phyloP scores from a whole-genome alignment of 441 rosid species.

The Gossypium schwendimanii region DNA sequence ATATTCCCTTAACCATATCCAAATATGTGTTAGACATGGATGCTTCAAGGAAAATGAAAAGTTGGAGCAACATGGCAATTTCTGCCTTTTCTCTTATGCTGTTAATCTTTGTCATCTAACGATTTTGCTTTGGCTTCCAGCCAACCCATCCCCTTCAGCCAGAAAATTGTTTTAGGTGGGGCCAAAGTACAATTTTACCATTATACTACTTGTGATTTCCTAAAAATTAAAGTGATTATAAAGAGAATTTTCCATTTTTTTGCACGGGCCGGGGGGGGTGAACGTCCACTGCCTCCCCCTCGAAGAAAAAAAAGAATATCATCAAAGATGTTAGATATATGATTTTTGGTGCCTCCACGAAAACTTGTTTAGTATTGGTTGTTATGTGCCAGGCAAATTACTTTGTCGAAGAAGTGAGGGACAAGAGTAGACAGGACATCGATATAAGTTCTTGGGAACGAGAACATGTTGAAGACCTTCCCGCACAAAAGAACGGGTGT shows the following conservation, averaged over 20 bases:
- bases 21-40: no score
- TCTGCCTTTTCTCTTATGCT: background rate
- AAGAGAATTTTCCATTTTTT: no score
- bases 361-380: conserved; percentile 20
- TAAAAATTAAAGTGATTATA: no score
- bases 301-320: background rate
- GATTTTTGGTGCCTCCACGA: background rate
- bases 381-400: conserved; percentile 55
- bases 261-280: no score
- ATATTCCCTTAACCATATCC: no score
- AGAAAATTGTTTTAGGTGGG: no score
- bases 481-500: conserved; percentile 67
- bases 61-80: no score
- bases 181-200: no score
- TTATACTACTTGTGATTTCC: no score
- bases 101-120: background rate
- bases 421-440: conserved; percentile 53
- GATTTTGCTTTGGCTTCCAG: background rate
- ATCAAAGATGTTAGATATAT: background rate
- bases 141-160: background rate
- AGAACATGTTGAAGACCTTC: conserved; percentile 63
- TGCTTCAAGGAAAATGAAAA: no score
- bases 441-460: conserved; percentile 56
- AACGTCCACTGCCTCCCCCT: no score
- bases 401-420: conserved; percentile 70